Percentiles rank a stretch among this genome's conserved stretches.
These are phyloP conservation scores for Aspergillus japonicus DNA, from an alignment of 2,329 filamentous ascomycete species.

Conservation along the genomic window DNA sequence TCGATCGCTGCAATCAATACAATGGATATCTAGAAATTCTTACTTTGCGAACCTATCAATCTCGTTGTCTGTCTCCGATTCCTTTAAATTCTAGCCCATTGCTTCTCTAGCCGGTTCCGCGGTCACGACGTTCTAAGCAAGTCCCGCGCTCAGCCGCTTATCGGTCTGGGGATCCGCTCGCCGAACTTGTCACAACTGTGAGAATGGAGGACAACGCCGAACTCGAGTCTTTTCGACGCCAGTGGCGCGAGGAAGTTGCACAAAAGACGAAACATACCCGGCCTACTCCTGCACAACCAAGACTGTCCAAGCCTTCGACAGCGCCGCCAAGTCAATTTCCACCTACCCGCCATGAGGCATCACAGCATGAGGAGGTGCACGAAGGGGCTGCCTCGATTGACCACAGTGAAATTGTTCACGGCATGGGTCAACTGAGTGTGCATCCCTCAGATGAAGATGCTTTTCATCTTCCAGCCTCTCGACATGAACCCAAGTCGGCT, in stretches of 20 bases:
- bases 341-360: constrained; percentile 41
- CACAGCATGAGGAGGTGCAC: constrained; percentile 40
- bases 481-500: constrained; percentile 66
- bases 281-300: constrained; percentile 16
- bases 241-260: constrained; percentile 81
- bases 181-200: constrained; percentile 23
- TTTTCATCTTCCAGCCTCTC: constrained; percentile 31
- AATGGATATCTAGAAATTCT: neutral
- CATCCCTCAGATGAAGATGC: constrained; percentile 38
- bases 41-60: neutral
- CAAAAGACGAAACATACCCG: constrained; percentile 42
- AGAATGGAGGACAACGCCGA: constrained; percentile 59
- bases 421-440: constrained; percentile 37
- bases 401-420: constrained; percentile 35
- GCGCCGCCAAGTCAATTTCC: constrained; percentile 31
- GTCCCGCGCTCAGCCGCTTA: constrained; percentile 18
- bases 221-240: constrained; percentile 78
- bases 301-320: constrained; percentile 17
- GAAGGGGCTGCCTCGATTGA: constrained; percentile 23
- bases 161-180: constrained; percentile 19
- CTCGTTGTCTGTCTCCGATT: neutral
- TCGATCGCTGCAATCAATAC: neutral
- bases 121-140: neutral
- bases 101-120: neutral
- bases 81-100: neutral